Base-by-base conservation (phyloP, 2,329 filamentous ascomycete species). In the Calcarisporium arbuscula region DNA sequence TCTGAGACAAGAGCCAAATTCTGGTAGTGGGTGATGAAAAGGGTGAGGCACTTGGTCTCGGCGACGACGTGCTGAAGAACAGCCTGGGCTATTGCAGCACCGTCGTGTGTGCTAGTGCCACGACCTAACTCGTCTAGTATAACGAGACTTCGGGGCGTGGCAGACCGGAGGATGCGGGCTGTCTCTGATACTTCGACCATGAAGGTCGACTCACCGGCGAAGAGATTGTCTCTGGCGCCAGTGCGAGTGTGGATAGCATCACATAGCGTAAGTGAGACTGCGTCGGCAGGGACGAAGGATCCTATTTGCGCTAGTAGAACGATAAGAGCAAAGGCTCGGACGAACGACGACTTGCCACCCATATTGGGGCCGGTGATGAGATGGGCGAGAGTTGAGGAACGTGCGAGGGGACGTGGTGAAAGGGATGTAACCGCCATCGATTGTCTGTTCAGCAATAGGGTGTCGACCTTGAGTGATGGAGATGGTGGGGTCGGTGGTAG, bases 1-100 rank as follows among this genome's bases (percentile, higher is more conserved):
- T 79, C 73, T 8, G 80, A 82, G 43, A 94, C 72, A 30, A 67
- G 65, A 8, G 80, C 77, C 1, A 98, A 74, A 45, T 81, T 82
- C 62, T 98, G 92, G 58, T 98, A 98, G 62, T 98, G 92, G 4
- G 92, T 98, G 57, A 98, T 95, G 67, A 98, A 98, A 27, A 98
- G 70, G 6, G 87, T 94, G 30, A 95, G 69, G 42, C 86, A 86
- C 34, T 73, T 70, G 1, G 81, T 73, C 12, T 88, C 74, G 17
- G 78, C 71, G 18, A 94, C 82, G 41, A 96, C 76, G 52, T 94
- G 81, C 39, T 90, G 79, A 6, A 98, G 70, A 5, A 98, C 92
- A 17, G 88, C 85, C 49, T 94, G 83, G 2, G 92, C 92, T 49
- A 98, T 96, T 37, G 92, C 92, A 5, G 94, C 88, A 35, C 92